phyloP scores from a whole-genome alignment of 2,329 filamentous ascomycete species.

The Aspergillus sp. region DNA sequence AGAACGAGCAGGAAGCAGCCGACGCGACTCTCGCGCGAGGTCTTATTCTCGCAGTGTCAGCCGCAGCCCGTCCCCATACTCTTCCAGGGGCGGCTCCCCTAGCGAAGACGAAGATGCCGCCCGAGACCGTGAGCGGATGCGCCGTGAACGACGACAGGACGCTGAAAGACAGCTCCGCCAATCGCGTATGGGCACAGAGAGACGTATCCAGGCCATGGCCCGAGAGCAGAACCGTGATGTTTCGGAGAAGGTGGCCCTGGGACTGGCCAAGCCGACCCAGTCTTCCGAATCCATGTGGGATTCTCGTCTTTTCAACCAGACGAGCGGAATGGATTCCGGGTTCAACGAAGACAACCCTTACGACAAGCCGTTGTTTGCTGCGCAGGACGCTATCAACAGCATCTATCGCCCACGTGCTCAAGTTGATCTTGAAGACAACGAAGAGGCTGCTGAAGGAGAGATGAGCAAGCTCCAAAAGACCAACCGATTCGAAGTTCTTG shows the following conservation, averaged over 20 bases:
- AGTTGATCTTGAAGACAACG: slow-evolving; percentile 65
- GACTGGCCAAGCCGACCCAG: slow-evolving; percentile 89
- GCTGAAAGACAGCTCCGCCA: slow-evolving; percentile 87
- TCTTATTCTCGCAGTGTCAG: slow-evolving; percentile 43
- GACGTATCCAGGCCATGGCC: slow-evolving; percentile 86
- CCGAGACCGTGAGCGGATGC: slow-evolving; percentile 69
- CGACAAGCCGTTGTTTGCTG: slow-evolving; percentile 94
- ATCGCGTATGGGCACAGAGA: slow-evolving; percentile 91
- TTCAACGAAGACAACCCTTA: slow-evolving; percentile 98
- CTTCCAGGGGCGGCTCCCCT: slow-evolving; percentile 42
- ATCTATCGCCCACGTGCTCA: slow-evolving; percentile 80
- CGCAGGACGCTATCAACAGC: slow-evolving; percentile 87
- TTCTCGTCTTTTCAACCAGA: slow-evolving; percentile 89
- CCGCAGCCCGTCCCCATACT: slow-evolving; percentile 40
- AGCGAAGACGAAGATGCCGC: slow-evolving; percentile 65
- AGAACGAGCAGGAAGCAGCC: slow-evolving; percentile 57
- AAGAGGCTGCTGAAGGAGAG: slow-evolving; percentile 73
- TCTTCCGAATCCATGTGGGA: slow-evolving; percentile 95
- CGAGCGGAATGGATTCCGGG: slow-evolving; percentile 80
- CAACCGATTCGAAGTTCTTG: slow-evolving; percentile 82
- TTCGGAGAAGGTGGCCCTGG: slow-evolving; percentile 91
- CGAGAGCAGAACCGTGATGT: slow-evolving; percentile 96
- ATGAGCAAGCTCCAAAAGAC: slow-evolving; percentile 85
- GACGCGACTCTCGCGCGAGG: slow-evolving; percentile 34
- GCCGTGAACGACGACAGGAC: slow-evolving; percentile 73